Evolutionary conservation across 306 rosid genomes (phyloP).

Genomic region (Cucurbita maxima): DNA sequence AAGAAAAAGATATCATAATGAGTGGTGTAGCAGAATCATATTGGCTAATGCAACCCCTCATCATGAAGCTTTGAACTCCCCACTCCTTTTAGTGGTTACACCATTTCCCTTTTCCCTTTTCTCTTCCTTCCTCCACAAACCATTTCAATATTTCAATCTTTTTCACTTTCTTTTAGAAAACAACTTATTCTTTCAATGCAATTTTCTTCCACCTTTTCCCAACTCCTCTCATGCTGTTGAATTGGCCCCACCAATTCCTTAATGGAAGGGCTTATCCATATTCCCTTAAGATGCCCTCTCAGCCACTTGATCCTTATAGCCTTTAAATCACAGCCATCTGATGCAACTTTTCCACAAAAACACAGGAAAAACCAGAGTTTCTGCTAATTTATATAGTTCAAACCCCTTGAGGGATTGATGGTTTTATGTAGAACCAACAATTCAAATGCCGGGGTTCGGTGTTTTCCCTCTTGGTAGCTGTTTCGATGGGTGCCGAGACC

Average conservation of each 20-base stretch:
- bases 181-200: not conserved
- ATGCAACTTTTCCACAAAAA: not conserved
- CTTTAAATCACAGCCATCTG: slow-evolving; percentile 8
- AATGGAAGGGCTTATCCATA: slow-evolving; percentile 23
- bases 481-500: slow-evolving; percentile 69
- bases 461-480: slow-evolving; percentile 50
- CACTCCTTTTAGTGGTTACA: slow-evolving; percentile 10
- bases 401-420: slow-evolving; percentile 11
- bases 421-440: not conserved
- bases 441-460: slow-evolving; percentile 20
- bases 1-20: slow-evolving; percentile 14
- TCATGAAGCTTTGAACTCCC: slow-evolving; percentile 22
- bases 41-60: slow-evolving; percentile 8
- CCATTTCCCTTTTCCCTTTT: slow-evolving; percentile 4
- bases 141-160: slow-evolving; percentile 5
- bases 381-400: slow-evolving; percentile 14
- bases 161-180: not conserved
- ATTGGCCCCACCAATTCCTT: slow-evolving; percentile 44
- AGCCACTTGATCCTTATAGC: not conserved
- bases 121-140: slow-evolving; percentile 4
- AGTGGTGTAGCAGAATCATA: slow-evolving; percentile 33
- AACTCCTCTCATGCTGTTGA: slow-evolving; percentile 15
- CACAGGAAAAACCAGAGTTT: not conserved
- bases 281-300: not conserved
- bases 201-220: not conserved